Evolutionary conservation across 768 basidiomycete species (phyloP), one percentile per base, ranked within the genome.

Genomic region (Mycena kentingensis): DNA sequence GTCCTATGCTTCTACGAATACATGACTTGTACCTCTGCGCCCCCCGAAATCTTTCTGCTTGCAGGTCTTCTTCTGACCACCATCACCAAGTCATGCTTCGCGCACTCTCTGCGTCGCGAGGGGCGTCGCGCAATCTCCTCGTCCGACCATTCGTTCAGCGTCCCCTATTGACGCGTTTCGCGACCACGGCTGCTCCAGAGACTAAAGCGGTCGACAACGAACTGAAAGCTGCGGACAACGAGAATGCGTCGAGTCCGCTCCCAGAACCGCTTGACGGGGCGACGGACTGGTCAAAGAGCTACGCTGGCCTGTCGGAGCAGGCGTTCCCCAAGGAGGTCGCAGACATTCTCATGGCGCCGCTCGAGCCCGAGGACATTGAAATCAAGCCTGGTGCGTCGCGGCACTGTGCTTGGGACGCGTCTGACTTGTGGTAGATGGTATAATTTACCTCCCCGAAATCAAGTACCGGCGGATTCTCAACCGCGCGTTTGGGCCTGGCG

Each of bases 381-480:
- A 86, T 96, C 28, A 98, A 98, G 66, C 96, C 96, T 49, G 95
- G 94, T 89, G 39, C 45, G 84, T 71, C 16, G 6, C 13, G 13
- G 21, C 7, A 1, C 49, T 12, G 19, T 24, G 3, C 16, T 21
- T 51, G 46, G 24, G 31, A 49, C 31, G n/a, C 1, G 10, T 10
- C 13, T 25, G 1, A 13, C 18, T 41, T 11, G 12, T 34, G 29
- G 7, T 51, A 96, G 96, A 98, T 60, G 96, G 96, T 4, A 77
- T 98, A 35, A 72, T 97, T 11, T 98, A 98, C 70, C 83, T 98
- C 6, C 96, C 96, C 18, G 96, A 98, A 70, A 98, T 98, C 63
- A 96, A 97, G 66, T 98, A 98, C 64, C 82, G 96, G 16, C 82
- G 96, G 21, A 84, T 92, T 28, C 71, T 98, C 41, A 98, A 98